Percentiles rank a stretch among this genome's conserved stretches.
These are phyloP conservation scores for Exserohilum turcica DNA, from an alignment of 2,329 filamentous ascomycete species.

Conservation along the genomic window DNA sequence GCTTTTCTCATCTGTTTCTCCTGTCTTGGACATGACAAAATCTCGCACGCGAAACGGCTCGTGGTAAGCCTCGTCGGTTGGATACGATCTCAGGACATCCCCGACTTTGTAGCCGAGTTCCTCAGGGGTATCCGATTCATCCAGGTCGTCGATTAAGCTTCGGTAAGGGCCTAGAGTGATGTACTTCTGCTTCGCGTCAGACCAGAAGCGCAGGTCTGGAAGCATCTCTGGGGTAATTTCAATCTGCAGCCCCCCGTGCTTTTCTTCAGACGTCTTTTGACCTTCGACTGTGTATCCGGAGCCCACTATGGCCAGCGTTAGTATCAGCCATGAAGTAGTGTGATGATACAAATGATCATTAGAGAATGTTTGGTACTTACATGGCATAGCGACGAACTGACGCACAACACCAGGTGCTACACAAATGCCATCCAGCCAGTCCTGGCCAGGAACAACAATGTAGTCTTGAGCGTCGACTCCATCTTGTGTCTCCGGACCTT, in stretches of 20 bases:
- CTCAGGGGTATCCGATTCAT: neutral
- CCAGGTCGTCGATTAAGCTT: neutral
- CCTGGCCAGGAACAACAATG: neutral
- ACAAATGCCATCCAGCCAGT: constrained; percentile 1
- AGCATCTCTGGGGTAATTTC: neutral
- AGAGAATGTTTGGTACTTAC: neutral
- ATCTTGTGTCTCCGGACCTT: neutral
- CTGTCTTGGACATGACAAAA: neutral
- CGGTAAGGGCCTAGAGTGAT: neutral
- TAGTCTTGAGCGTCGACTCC: neutral
- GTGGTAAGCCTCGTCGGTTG: neutral
- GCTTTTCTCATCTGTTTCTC: neutral
- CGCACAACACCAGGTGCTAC: neutral
- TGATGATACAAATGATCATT: neutral
- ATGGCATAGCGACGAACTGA: neutral
- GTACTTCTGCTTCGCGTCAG: neutral
- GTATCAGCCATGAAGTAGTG: neutral
- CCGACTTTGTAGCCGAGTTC: neutral
- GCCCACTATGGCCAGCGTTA: neutral
- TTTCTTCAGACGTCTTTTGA: neutral
- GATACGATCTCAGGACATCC: neutral
- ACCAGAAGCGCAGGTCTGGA: neutral
- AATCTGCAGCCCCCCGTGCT: neutral
- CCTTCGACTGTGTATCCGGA: neutral
- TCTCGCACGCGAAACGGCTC: neutral